Evolutionary conservation across 208 protist genomes (phyloP).

Genomic region (Leishmania aethiopica): DNA sequence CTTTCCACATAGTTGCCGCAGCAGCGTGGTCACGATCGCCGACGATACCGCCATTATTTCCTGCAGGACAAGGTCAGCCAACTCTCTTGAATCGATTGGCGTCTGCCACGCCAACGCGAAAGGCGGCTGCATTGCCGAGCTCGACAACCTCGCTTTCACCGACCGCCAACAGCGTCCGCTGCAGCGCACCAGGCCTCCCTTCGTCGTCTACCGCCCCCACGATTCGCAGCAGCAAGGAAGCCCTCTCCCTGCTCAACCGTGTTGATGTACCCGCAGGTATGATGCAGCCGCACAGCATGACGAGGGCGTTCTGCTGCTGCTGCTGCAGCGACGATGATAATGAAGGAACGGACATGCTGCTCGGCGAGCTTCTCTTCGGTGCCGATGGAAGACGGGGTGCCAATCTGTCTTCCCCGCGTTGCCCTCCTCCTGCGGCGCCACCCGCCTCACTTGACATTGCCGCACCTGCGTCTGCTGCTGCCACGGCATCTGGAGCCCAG

Average conservation of each 20-base stretch:
- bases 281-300: background rate
- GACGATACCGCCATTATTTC: background rate
- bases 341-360: background rate
- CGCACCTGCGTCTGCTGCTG: background rate
- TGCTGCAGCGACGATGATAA: background rate
- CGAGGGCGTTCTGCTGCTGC: background rate
- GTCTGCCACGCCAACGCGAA: background rate
- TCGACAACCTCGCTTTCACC: background rate
- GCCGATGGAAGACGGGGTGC: background rate
- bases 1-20: too few relatives aligned
- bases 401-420: too few relatives aligned
- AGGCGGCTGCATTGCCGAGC: too few relatives aligned
- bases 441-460: background rate
- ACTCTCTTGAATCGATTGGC: background rate
- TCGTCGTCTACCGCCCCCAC: background rate
- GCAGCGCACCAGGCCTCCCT: background rate
- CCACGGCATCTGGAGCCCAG: background rate
- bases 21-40: background rate
- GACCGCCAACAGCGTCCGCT: background rate
- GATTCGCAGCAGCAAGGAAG: background rate
- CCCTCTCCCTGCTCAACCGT: background rate
- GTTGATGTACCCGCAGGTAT: background rate
- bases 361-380: conserved; percentile 4
- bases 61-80: background rate
- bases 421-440: background rate